Evolutionary conservation across 371 early-diverging fungal species (phyloP), one percentile per base, ranked within the genome.

Genomic region (Funneliformis caledonium): DNA sequence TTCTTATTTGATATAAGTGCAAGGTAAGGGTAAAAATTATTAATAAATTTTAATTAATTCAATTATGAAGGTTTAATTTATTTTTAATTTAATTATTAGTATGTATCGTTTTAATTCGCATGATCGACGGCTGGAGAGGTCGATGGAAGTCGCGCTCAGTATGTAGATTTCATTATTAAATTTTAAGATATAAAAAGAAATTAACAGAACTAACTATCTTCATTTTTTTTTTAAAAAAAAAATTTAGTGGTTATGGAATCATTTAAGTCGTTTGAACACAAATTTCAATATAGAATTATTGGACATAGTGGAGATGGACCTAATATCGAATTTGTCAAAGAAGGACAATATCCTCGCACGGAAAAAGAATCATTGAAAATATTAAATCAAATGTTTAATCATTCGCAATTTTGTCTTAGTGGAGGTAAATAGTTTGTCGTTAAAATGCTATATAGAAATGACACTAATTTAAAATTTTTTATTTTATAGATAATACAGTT

Each of bases 1-100:
- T 91, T 96, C 87, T 92, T 92, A 19, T 95, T 95, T 87, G 96
- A 96, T 84, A 84, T 95, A 37, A 91, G 91, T 26, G 95, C 95
- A 14, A 76, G 76, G 76, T 62, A 61, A 86, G 85, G 84, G 84
- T 82, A 82, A 31, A 7, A 75, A 56, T 48, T 72, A 8, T 64
- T 16, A 14, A 64, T 3, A 50, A 60, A 60, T 12, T 37, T 37
- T 37, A 37, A 56, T 19, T 5, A n/a, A n/a, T 56, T 56, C 1
- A 37, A 37, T 56, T 56, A 56, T 56, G 19, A 56, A 56, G 4
- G 19, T 56, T 16, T 7, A 56, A 7, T 56, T 19, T 14, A 12
- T 16, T 52, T 19, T 7, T 56, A 16, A 56, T 56, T 56, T 19
- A 7, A 3, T 56, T 56, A 33, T 12, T 48, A 90, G 91, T 80